A percentile compares a stretch with the other conserved stretches of the same genome.
Conservation (phyloP, 208 protist species). For the Naegleria gruberi region DNA sequence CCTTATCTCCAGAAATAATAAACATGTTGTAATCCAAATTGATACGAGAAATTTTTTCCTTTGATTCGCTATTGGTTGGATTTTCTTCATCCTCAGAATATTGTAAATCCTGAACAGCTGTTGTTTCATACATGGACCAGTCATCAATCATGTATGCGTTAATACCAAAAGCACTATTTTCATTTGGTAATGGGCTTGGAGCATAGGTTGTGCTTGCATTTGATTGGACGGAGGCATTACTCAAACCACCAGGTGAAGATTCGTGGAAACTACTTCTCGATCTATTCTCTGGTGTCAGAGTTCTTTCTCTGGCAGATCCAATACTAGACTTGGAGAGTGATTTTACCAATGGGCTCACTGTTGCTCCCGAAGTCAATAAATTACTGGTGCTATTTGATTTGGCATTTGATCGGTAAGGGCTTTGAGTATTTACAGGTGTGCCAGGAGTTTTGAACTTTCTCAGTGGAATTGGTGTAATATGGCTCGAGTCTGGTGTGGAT, state of each 20-base stretch:
- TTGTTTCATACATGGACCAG: background rate
- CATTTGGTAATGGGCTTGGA: background rate
- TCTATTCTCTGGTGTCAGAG: background rate
- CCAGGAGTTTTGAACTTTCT: background rate
- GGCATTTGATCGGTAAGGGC: background rate
- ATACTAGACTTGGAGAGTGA: background rate
- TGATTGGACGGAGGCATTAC: background rate
- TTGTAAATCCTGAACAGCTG: background rate
- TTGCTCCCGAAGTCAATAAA: too few species aligned
- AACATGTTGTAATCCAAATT: background rate
- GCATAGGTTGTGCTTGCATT: background rate
- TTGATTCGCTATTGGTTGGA: background rate
- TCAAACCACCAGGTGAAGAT: background rate
- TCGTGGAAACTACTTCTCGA: background rate
- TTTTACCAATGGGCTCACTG: background rate
- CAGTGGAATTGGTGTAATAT: background rate
- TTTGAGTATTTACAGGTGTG: background rate
- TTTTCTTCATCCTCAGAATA: background rate
- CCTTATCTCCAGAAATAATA: background rate
- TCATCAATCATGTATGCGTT: background rate
- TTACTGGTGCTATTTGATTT: background rate
- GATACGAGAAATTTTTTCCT: background rate
- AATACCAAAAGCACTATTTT: background rate
- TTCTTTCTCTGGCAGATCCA: background rate
- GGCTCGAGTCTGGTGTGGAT: background rate